A percentile compares a stretch with the other conserved stretches of the same genome.
These are phyloP conservation scores for Rubroboletus pulcherrimus DNA, from an alignment of 768 basidiomycete species.

Conservation along the genomic window DNA sequence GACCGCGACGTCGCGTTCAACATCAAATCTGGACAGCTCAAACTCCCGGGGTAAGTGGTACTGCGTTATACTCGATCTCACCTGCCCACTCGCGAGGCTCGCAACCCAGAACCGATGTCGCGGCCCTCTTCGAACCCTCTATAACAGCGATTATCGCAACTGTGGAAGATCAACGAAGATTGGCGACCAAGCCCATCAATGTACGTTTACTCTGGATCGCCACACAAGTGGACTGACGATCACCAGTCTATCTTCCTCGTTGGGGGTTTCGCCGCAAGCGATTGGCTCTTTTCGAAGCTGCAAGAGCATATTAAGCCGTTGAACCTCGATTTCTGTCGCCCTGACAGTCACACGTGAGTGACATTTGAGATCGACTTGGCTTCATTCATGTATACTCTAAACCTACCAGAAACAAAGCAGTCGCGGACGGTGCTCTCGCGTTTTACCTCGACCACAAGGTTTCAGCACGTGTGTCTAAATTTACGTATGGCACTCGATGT, in stretches of 20 bases:
- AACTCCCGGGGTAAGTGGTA: constrained; percentile 32
- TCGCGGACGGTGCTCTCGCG: constrained; percentile 42
- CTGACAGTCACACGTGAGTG: constrained; percentile 48
- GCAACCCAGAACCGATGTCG: constrained; percentile 26
- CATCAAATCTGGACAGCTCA: constrained; percentile 47
- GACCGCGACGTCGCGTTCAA: constrained; percentile 39
- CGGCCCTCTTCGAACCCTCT: constrained; percentile 30
- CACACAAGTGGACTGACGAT: constrained; percentile 1
- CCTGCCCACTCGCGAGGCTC: neutral
- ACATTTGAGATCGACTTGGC: constrained; percentile 1
- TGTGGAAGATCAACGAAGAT: constrained; percentile 21
- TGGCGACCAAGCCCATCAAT: constrained; percentile 20
- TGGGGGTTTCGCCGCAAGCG: constrained; percentile 44
- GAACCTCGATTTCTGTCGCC: constrained; percentile 42
- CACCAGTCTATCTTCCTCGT: constrained; percentile 37
- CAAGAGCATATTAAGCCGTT: constrained; percentile 30
- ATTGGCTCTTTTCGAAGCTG: constrained; percentile 38
- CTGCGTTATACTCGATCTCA: too few relatives aligned
- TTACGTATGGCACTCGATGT: constrained; percentile 37
- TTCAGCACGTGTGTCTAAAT: constrained; percentile 36
- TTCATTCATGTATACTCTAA: neutral
- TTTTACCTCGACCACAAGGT: constrained; percentile 44
- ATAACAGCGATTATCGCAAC: constrained; percentile 18
- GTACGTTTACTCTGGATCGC: constrained; percentile 13
- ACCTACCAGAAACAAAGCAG: constrained; percentile 41